phyloP scores from a whole-genome alignment of 75 land plant genomes.

The Adiantum capillusveneris region DNA sequence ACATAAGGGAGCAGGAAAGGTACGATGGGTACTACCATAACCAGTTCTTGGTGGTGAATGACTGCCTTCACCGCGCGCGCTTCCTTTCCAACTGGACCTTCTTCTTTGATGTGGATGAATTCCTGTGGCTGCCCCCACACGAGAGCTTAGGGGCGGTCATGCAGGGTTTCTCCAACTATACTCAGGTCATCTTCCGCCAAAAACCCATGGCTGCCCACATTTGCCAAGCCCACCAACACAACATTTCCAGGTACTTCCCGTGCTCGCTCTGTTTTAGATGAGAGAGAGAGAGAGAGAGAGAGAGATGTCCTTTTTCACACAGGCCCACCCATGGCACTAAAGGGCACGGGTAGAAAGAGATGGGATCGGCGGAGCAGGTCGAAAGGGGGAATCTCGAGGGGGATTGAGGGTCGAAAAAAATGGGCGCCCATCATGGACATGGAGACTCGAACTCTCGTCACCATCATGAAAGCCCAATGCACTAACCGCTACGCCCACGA shows the following conservation, averaged over 20 bases:
- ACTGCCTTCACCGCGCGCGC: constrained; percentile 11
- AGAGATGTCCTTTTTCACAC: too few relatives aligned
- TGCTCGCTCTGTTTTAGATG: background rate
- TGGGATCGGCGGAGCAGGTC: too few relatives aligned
- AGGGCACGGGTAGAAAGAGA: too few relatives aligned
- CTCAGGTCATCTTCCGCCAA: constrained; percentile 19
- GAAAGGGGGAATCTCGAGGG: too few relatives aligned
- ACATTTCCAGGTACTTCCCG: background rate
- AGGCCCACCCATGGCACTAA: too few relatives aligned
- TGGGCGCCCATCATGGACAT: too few relatives aligned
- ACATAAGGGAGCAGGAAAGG: constrained; percentile 7
- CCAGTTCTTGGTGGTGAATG: constrained; percentile 26
- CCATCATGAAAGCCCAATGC: too few relatives aligned
- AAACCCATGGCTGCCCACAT: constrained; percentile 10
- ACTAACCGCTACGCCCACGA: too few relatives aligned
- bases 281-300: too few relatives aligned
- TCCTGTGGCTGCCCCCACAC: constrained; percentile 3
- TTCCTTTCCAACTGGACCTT: constrained; percentile 26
- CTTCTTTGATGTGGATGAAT: constrained; percentile 29
- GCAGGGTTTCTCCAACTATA: constrained; percentile 6
- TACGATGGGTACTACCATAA: constrained; percentile 26
- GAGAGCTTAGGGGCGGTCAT: constrained; percentile 9
- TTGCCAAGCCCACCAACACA: constrained; percentile 3
- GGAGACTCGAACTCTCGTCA: too few relatives aligned
- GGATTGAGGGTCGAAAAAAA: too few relatives aligned